Evolutionary conservation across 805 yeast genomes (phyloP).

Genomic region (Kodamaea sagamina): DNA sequence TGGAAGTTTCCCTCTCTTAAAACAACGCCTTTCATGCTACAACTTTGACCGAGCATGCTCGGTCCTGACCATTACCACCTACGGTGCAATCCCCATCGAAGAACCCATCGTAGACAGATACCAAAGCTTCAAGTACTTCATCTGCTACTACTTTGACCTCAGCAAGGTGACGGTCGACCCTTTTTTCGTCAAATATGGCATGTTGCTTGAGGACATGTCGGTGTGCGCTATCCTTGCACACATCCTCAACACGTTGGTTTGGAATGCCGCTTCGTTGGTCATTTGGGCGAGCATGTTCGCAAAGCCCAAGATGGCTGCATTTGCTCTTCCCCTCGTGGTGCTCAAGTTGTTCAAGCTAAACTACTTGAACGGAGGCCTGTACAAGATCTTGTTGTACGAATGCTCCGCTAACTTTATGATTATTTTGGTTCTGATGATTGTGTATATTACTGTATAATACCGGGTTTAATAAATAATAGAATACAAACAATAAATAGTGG

Average conservation of each 20-base stretch:
- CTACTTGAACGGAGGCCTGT: conserved; percentile 16
- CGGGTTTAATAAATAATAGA: conserved; percentile 2
- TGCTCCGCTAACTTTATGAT: not conserved
- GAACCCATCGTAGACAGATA: conserved; percentile 12
- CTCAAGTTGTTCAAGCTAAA: conserved; percentile 25
- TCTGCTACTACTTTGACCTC: conserved; percentile 25
- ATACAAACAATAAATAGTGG: not conserved
- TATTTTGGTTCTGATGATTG: conserved; percentile 1
- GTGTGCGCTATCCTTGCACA: conserved; percentile 11
- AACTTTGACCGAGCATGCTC: conserved; percentile 20
- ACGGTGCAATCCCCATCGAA: conserved; percentile 13
- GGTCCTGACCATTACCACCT: conserved; percentile 11
- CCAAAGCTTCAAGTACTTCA: conserved; percentile 16
- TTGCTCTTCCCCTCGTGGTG: conserved; percentile 8
- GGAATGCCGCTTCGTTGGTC: conserved; percentile 20
- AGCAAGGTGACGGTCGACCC: conserved; percentile 27
- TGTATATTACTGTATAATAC: conserved; percentile 9
- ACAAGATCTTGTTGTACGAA: conserved; percentile 10
- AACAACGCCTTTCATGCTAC: conserved; percentile 22
- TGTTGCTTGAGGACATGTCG: conserved; percentile 20
- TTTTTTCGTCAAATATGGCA: conserved; percentile 24
- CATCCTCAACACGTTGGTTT: conserved; percentile 18
- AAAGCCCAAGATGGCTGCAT: not conserved
- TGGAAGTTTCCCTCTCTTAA: conserved; percentile 17
- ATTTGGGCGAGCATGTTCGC: conserved; percentile 6